Evolutionary conservation across 257 asterid species (phyloP).

Genomic region (Datura wrightii): DNA sequence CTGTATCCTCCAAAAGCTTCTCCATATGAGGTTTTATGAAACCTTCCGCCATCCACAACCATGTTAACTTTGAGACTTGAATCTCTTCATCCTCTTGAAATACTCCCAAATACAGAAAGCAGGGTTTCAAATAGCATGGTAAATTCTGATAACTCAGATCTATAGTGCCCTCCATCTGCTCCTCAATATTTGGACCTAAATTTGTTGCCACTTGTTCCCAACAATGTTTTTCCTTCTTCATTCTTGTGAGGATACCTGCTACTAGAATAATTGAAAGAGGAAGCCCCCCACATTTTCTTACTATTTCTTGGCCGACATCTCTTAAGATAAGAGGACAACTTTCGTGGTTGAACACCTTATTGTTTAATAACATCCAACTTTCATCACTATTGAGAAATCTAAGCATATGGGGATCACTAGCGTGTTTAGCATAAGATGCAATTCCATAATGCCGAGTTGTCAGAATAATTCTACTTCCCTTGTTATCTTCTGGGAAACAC

Average conservation of each 20-base stretch:
- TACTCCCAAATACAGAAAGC: constrained; percentile 37
- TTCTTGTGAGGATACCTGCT: constrained; percentile 45
- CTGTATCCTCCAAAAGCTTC: constrained; percentile 23
- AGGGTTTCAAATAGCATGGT: constrained; percentile 36
- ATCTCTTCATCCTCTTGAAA: constrained; percentile 26
- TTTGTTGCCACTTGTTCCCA: constrained; percentile 41
- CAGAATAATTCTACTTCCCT: constrained; percentile 45
- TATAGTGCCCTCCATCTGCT: background rate
- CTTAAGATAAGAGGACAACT: constrained; percentile 38
- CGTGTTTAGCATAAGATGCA: background rate
- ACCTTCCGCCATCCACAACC: constrained; percentile 35
- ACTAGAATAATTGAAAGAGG: constrained; percentile 50
- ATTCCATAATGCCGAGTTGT: constrained; percentile 27
- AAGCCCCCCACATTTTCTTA: constrained; percentile 41
- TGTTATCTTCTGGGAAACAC: background rate
- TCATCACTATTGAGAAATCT: constrained; percentile 21
- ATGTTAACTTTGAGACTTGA: constrained; percentile 9
- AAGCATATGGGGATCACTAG: background rate
- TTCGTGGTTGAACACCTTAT: constrained; percentile 30
- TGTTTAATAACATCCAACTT: constrained; percentile 23
- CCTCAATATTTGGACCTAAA: constrained; percentile 28
- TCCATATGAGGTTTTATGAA: background rate
- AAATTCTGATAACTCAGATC: constrained; percentile 38
- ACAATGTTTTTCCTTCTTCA: constrained; percentile 18
- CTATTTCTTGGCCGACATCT: constrained; percentile 35